Evolutionary conservation across 805 yeast genomes (phyloP), one percentile per base, ranked within the genome.

Genomic region (Blastobotrys chiropterorum): DNA sequence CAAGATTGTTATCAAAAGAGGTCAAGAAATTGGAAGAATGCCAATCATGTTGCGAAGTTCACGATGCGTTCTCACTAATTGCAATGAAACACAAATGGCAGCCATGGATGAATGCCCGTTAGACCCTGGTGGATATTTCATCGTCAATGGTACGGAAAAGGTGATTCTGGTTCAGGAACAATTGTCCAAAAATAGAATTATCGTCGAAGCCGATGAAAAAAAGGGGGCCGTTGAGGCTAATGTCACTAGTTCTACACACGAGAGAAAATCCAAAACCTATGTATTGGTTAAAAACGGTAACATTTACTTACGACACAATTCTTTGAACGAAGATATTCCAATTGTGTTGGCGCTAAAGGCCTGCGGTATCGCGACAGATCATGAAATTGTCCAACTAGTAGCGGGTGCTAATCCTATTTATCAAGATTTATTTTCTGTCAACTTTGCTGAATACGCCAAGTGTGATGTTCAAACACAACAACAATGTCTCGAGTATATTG

Each of bases 61-160:
- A 66, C 89, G 90, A 67, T 94, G 99, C 77, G 83, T 88, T 38
- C 73, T 94, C 54, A 81, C 81, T 56, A 95, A 90, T 16, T 82
- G 86, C 46, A 75, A 81, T 48, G 96, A 92, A 62, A 67, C 72
- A 30, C 85, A 81, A 60, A 92, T 94, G 98, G 97, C 99, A 0
- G 72, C 72, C 21, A 74, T 86, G 59, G 84, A 87, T 60, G 99
- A 94, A 70, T 94, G 99, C 69, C 99, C 99, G 0, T 74, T 94
- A 47, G 99, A 94, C 70, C 99, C 99, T 4, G 99, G 99, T 71
- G 99, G 99, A 62, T 94, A 94, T 66, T 94, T 94, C 64, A 87
- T 92, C 64, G 97, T 90, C 47, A 92, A 92, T 66, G 99, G 99
- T 67, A 94, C 99, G 0, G 99, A 94, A 63, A 94, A 94, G 67